Base-by-base conservation (phyloP, 177 flowering plant species). In the Vitis hybrid region DNA sequence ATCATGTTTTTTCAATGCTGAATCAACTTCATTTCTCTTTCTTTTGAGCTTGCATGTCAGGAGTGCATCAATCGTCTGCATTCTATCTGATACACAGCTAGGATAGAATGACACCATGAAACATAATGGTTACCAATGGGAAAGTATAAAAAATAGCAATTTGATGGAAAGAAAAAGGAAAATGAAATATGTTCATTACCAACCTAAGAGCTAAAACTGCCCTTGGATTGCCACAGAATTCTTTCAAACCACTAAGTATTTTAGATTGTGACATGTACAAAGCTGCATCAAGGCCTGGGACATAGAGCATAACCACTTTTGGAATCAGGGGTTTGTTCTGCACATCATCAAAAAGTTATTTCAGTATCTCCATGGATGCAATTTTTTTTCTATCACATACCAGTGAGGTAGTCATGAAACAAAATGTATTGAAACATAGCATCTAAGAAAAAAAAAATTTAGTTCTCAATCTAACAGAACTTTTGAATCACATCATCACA, bases 221-320 rank as follows among this genome's bases (percentile, higher is more conserved):
- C 80, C 82, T 85, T 52, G 99, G 98, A 78, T 82, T 88, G 52
- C 97, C 95, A 81, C 92, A 94, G 68, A 68, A 82, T 71, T 86
- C 80, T 71, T 88, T 91, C 50, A 94, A 82, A 77, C 88, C 81
- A 65, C 75, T 17, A 68, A 96, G 83, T 52, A 74, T 14, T 59
- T 83, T 86, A 62, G 85, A 77, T 61, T 90, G 92, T 22, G 99
- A 87, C 84, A 96, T 75, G 82, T 91, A 96, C 71, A 94, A 73
- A 64, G 91, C 92, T 11, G 99, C 97, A 85, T 96, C 97, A 79
- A 96, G 90, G 72, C 99, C 99, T 64, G 99, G 99, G 70, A 94
- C 75, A 82, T 94, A 96, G 62, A 94, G 87, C 85, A 94, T 83
- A 57, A 89, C 97, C 77, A 96, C 98, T 82, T 96, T 96, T 50